These are phyloP conservation scores for Myochromella boudieri DNA, from an alignment of 768 basidiomycete genomes.

Conservation along the genomic window DNA sequence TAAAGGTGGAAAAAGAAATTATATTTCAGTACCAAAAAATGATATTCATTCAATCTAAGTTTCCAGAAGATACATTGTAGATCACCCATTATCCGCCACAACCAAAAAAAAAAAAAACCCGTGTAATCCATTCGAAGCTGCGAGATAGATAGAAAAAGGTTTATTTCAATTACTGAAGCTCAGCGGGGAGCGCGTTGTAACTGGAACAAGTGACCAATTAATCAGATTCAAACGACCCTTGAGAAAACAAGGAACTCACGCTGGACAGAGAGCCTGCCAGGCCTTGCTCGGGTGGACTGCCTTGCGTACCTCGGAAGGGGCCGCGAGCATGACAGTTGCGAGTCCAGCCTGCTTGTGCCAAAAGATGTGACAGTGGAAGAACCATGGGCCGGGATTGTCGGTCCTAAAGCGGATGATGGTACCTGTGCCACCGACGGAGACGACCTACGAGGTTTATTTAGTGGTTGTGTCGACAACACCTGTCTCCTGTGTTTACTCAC, in stretches of 20 bases:
- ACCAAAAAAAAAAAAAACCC: no score
- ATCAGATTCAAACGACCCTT: neutral
- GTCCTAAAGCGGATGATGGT: slow-evolving; percentile 23
- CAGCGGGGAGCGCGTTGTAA: slow-evolving; percentile 17
- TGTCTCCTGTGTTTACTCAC: slow-evolving; percentile 3
- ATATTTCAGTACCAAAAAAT: neutral
- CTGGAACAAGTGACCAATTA: slow-evolving; percentile 1
- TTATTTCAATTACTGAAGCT: slow-evolving; percentile 9
- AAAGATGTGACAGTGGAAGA: no score
- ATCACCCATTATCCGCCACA: no score
- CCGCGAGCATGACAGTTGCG: slow-evolving; percentile 37
- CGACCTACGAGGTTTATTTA: neutral
- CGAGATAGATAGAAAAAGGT: no score
- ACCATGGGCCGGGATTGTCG: slow-evolving; percentile 19
- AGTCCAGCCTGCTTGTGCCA: slow-evolving; percentile 43
- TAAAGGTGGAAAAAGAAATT: neutral
- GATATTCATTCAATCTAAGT: no score
- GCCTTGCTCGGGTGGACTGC: slow-evolving; percentile 17
- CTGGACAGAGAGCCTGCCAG: slow-evolving; percentile 28
- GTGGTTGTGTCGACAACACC: neutral
- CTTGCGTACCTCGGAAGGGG: slow-evolving; percentile 19
- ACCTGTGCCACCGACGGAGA: no score
- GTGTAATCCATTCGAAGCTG: no score
- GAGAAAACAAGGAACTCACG: slow-evolving; percentile 13
- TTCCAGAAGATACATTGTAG: no score